Conservation (phyloP, 2,329 filamentous ascomycete species). For the Hypoxylon sp. region DNA sequence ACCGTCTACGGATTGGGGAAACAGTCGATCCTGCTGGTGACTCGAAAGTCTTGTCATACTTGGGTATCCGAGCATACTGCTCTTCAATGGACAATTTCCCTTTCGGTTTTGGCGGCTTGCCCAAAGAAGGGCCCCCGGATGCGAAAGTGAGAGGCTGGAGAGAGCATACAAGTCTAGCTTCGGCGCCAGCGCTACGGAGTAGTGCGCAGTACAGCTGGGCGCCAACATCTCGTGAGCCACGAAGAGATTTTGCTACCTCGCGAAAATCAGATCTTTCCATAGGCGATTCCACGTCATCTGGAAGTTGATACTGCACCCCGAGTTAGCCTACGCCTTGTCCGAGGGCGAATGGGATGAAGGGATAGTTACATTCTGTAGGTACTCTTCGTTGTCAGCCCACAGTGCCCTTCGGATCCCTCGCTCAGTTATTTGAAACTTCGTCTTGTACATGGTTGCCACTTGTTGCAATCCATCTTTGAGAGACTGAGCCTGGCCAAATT, state of each 20-base stretch:
- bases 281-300: conserved; percentile 71
- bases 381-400: conserved; percentile 75
- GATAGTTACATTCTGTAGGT: conserved; percentile 62
- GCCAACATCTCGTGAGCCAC: conserved; percentile 88
- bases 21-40: conserved; percentile 43
- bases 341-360: conserved; percentile 27
- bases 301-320: conserved; percentile 59
- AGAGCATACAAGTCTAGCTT: conserved; percentile 86
- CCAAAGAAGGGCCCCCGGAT: conserved; percentile 58
- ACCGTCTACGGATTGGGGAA: conserved; percentile 54
- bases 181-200: conserved; percentile 81
- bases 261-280: conserved; percentile 78
- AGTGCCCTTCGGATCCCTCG: conserved; percentile 73
- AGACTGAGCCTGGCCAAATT: conserved; percentile 78
- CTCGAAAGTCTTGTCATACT: conserved; percentile 47
- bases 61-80: conserved; percentile 51
- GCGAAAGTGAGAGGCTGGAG: conserved; percentile 81
- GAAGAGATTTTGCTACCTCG: conserved; percentile 70
- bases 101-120: conserved; percentile 50
- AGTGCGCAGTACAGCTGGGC: conserved; percentile 91
- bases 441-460: conserved; percentile 70
- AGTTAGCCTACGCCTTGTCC: conserved; percentile 11
- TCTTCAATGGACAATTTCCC: conserved; percentile 44
- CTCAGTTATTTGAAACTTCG: conserved; percentile 74
- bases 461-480: conserved; percentile 81